These are phyloP conservation scores for Populus alba DNA, from an alignment of 345 rosid genomes.

Conservation along the genomic window DNA sequence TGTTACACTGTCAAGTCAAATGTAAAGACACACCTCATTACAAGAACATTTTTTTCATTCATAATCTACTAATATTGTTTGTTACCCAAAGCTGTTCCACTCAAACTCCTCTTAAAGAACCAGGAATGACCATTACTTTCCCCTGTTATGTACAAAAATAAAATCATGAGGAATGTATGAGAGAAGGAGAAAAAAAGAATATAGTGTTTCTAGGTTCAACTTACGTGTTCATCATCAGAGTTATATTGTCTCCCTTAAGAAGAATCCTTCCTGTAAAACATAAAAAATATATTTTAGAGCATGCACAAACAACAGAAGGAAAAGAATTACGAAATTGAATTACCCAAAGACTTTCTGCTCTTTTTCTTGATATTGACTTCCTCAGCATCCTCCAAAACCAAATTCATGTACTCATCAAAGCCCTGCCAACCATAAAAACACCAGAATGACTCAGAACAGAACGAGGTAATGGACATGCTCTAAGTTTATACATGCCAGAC, in stretches of 20 bases:
- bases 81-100: neutral
- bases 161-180: neutral
- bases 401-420: conserved; percentile 95
- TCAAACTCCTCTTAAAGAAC: neutral
- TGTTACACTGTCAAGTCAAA: neutral
- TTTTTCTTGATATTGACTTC: conserved; percentile 87
- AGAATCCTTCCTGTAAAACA: conserved; percentile 77
- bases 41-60: neutral
- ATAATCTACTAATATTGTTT: neutral
- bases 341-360: conserved; percentile 77
- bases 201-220: conserved; percentile 1
- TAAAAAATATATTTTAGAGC: neutral
- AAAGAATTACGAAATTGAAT: conserved; percentile 5
- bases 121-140: conserved; percentile 37
- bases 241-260: conserved; percentile 88
- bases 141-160: conserved; percentile 34
- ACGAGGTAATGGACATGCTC: neutral
- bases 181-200: neutral
- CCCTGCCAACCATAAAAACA: conserved; percentile 48
- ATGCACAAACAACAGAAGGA: neutral
- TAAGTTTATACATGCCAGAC: neutral
- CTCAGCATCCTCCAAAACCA: conserved; percentile 95
- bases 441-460: neutral
- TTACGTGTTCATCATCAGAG: conserved; percentile 93
- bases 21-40: neutral